phyloP scores from a whole-genome alignment of 148 eudicot species.

The Camellia sinensis region DNA sequence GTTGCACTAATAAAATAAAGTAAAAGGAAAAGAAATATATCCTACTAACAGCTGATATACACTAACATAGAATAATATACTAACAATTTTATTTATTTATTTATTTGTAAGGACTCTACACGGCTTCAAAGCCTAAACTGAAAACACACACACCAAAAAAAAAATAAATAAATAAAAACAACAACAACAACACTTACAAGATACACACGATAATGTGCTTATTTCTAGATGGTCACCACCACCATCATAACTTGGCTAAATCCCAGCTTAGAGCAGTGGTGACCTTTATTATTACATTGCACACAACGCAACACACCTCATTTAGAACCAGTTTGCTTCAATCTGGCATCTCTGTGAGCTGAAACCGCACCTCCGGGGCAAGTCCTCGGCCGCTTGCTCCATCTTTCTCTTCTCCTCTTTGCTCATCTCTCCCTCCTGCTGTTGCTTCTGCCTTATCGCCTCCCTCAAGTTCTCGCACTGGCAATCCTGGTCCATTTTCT shows the following conservation, averaged over 20 bases:
- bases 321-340: not conserved
- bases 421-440: constrained; percentile 19
- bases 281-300: not conserved
- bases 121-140: not conserved
- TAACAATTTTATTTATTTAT: too few relatives aligned
- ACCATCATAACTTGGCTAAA: not conserved
- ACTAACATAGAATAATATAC: too few relatives aligned
- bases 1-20: too few relatives aligned
- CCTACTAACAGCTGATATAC: too few relatives aligned
- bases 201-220: constrained; percentile 7
- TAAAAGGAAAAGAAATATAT: too few relatives aligned
- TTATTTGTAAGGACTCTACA: too few relatives aligned
- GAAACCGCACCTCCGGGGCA: constrained; percentile 28
- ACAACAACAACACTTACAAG: too few relatives aligned
- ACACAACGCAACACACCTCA: not conserved
- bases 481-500: constrained; percentile 29
- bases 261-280: not conserved
- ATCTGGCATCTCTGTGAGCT: constrained; percentile 12
- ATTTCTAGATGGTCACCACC: not conserved
- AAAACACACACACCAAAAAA: not conserved
- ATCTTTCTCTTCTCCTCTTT: constrained; percentile 19
- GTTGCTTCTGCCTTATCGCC: constrained; percentile 19
- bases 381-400: constrained; percentile 22
- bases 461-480: constrained; percentile 25
- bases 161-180: not conserved